phyloP scores from a whole-genome alignment of 176 grass and related monocot genomes.

The Carex parvula region DNA sequence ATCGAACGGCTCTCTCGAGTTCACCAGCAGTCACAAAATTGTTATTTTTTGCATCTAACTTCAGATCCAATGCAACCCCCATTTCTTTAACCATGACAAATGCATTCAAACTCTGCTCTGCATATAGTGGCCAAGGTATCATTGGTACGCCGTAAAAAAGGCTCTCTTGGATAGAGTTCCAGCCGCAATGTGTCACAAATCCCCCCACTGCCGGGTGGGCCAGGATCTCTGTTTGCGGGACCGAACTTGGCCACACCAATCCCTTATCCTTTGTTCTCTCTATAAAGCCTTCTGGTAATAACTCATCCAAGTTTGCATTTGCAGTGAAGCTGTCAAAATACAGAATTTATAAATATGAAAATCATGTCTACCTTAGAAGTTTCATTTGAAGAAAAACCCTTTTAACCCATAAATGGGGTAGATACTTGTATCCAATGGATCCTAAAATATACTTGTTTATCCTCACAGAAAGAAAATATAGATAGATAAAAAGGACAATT shows the following conservation, averaged over 20 bases:
- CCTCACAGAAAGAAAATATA: too few relatives aligned
- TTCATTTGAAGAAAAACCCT: too few relatives aligned
- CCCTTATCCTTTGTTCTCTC: conserved; percentile 43
- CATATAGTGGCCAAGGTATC: conserved; percentile 45
- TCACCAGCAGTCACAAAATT: conserved; percentile 42
- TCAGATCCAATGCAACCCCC: conserved; percentile 30
- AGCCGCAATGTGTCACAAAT: conserved; percentile 60
- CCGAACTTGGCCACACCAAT: conserved; percentile 48
- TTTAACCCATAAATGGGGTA: too few relatives aligned
- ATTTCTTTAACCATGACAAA: conserved; percentile 56
- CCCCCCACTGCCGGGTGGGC: conserved; percentile 37
- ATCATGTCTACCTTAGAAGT: neutral
- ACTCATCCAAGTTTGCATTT: conserved; percentile 38
- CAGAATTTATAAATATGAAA: neutral
- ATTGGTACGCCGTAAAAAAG: conserved; percentile 42
- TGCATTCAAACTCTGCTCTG: conserved; percentile 64
- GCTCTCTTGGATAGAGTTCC: conserved; percentile 49
- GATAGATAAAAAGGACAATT: too few relatives aligned
- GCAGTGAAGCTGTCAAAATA: neutral
- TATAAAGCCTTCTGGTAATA: conserved; percentile 56
- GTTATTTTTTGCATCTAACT: conserved; percentile 29
- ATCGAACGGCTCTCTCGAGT: conserved; percentile 44
- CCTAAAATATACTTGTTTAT: too few relatives aligned
- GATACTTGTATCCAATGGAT: too few relatives aligned
- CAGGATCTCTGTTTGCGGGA: conserved; percentile 56